A percentile compares a stretch with the other conserved stretches of the same genome.
Conservation (phyloP, 306 rosid species). For the Citrullus mucosospermus region DNA sequence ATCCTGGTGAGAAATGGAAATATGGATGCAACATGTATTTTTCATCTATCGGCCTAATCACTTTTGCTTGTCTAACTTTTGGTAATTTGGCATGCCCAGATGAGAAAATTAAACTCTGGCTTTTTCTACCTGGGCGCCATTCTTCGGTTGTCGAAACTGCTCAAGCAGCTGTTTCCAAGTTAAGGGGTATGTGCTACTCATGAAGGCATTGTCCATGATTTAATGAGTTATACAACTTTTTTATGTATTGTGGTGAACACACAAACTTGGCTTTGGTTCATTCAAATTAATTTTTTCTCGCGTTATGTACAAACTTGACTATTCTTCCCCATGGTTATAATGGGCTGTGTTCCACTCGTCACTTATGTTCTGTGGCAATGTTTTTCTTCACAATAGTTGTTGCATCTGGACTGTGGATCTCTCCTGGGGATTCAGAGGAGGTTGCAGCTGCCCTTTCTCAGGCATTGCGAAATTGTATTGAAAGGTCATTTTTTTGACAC, state of each 20-base stretch:
- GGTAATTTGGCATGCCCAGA: slow-evolving; percentile 31
- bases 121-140: slow-evolving; percentile 88
- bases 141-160: slow-evolving; percentile 63
- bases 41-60: background rate
- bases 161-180: slow-evolving; percentile 60
- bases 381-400: slow-evolving; percentile 44
- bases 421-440: slow-evolving; percentile 99
- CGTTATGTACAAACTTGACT: background rate
- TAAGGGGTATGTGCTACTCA: slow-evolving; percentile 54
- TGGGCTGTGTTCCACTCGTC: background rate
- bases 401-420: slow-evolving; percentile 83
- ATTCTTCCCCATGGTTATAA: background rate
- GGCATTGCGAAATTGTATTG: slow-evolving; percentile 77
- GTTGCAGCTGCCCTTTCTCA: slow-evolving; percentile 91
- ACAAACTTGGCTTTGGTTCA: background rate
- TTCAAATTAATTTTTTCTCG: background rate
- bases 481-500: slow-evolving; percentile 42
- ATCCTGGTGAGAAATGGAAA: slow-evolving; percentile 62
- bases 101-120: slow-evolving; percentile 96
- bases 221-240: background rate
- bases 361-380: background rate
- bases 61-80: slow-evolving; percentile 18
- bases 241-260: background rate
- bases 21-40: slow-evolving; percentile 7
- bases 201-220: background rate